These are phyloP conservation scores for Cymbidium sinense DNA, from an alignment of 106 monocot species.

Conservation along the genomic window DNA sequence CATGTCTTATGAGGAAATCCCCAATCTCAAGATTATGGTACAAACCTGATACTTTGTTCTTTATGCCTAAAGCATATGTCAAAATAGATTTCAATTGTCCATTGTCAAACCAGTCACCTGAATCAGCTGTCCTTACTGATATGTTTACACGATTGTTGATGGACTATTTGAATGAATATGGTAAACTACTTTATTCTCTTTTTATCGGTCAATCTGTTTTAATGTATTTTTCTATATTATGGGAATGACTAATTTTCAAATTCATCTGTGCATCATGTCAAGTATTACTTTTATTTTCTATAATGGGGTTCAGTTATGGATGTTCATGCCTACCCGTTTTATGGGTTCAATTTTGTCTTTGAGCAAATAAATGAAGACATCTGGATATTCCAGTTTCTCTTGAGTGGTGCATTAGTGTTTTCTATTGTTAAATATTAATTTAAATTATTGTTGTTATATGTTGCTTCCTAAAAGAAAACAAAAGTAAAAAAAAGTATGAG, in stretches of 20 bases:
- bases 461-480: too few species aligned
- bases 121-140: slow-evolving; percentile 70
- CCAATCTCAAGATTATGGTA: slow-evolving; percentile 84
- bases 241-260: background rate
- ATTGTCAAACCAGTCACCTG: slow-evolving; percentile 69
- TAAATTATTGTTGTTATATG: too few species aligned
- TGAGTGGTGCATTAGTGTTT: background rate
- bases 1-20: slow-evolving; percentile 58
- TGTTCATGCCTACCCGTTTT: background rate
- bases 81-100: slow-evolving; percentile 87
- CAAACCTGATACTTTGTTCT: slow-evolving; percentile 84
- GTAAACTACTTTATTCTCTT: slow-evolving; percentile 31
- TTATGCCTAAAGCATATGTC: slow-evolving; percentile 69
- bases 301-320: too few species aligned
- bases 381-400: too few species aligned
- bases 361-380: too few species aligned
- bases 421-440: background rate
- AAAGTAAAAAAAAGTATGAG: too few species aligned
- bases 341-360: background rate
- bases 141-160: slow-evolving; percentile 73
- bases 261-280: background rate
- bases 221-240: background rate
- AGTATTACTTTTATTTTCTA: background rate
- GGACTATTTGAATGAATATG: slow-evolving; percentile 93
- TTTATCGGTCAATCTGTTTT: background rate